phyloP scores from a whole-genome alignment of 257 asterid genomes.

The Lantana camara region DNA sequence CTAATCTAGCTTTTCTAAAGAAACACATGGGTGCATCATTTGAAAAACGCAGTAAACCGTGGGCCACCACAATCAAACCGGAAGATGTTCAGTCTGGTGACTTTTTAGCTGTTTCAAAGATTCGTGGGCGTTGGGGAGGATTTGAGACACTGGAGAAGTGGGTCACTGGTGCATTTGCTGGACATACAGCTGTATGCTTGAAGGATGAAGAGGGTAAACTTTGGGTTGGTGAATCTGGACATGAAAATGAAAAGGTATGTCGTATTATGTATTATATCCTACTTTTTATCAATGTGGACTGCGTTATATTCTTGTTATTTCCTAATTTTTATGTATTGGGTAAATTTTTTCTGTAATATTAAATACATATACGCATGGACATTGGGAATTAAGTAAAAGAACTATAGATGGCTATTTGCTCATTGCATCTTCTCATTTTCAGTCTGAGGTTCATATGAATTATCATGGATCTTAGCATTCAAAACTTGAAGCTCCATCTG shows the following conservation, averaged over 20 bases:
- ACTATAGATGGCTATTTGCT: neutral
- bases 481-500: no score
- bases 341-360: neutral
- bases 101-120: slow-evolving; percentile 92
- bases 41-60: slow-evolving; percentile 74
- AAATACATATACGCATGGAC: neutral
- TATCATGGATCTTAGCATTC: neutral
- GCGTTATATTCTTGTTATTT: neutral
- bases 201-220: slow-evolving; percentile 86
- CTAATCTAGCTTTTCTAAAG: slow-evolving; percentile 82
- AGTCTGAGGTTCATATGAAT: neutral
- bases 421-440: neutral
- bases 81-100: slow-evolving; percentile 92
- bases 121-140: slow-evolving; percentile 99
- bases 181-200: slow-evolving; percentile 96
- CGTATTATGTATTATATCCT: neutral
- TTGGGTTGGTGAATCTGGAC: slow-evolving; percentile 99
- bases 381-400: neutral
- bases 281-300: neutral
- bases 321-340: neutral
- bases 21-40: slow-evolving; percentile 97
- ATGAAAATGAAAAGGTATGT: slow-evolving; percentile 92
- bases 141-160: slow-evolving; percentile 99
- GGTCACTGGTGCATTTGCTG: slow-evolving; percentile 99
- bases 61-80: slow-evolving; percentile 69